Conservation (phyloP, 2,329 filamentous ascomycete species). For the Neobulgaria alba region DNA sequence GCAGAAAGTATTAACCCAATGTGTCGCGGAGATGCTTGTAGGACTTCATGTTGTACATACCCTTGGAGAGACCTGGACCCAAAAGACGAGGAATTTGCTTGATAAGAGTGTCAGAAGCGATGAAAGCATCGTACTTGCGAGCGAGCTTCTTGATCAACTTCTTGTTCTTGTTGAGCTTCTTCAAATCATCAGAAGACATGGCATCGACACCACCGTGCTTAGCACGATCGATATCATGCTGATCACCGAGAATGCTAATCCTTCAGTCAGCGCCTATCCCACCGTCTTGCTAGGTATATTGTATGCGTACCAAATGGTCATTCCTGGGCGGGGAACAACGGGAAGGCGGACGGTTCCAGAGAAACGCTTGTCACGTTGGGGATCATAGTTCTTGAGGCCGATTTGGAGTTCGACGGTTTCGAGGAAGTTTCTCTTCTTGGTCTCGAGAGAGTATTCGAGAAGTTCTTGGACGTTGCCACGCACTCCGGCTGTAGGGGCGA, state of each 20-base stretch:
- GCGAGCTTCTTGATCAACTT: conserved; percentile 99
- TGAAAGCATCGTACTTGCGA: conserved; percentile 99
- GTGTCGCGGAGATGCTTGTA: background rate
- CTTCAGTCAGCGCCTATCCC: conserved; percentile 22
- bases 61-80: conserved; percentile 96
- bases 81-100: conserved; percentile 99
- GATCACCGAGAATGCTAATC: conserved; percentile 69
- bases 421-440: conserved; percentile 98
- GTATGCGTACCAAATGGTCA: conserved; percentile 65
- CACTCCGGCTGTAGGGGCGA: conserved; percentile 69
- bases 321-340: conserved; percentile 80
- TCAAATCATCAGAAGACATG: conserved; percentile 97
- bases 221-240: conserved; percentile 99
- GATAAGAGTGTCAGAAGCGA: conserved; percentile 95
- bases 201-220: conserved; percentile 98
- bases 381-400: conserved; percentile 98
- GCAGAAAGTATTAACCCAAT: conserved; percentile 28
- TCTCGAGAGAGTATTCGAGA: conserved; percentile 88
- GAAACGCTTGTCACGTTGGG: conserved; percentile 99
- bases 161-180: conserved; percentile 99
- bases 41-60: conserved; percentile 38
- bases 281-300: conserved; percentile 6
- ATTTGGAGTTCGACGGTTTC: conserved; percentile 89
- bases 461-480: conserved; percentile 89
- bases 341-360: conserved; percentile 96